These are phyloP conservation scores for Fusarium clavum DNA, from an alignment of 2,329 filamentous ascomycete species.

Conservation along the genomic window DNA sequence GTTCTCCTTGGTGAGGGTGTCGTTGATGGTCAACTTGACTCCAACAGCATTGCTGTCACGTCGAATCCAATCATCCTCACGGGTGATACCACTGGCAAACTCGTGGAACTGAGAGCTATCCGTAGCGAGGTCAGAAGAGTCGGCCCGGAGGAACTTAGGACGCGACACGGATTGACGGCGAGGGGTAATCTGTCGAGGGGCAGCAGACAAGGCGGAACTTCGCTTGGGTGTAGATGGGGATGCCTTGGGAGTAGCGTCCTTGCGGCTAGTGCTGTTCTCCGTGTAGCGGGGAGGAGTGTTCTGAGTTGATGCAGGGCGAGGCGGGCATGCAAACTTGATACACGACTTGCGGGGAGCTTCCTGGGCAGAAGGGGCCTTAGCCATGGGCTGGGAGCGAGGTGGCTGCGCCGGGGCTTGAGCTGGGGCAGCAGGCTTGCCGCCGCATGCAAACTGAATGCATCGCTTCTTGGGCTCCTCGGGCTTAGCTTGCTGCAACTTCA, in stretches of 20 bases:
- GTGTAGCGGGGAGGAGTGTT: constrained; percentile 51
- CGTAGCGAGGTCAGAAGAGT: constrained; percentile 61
- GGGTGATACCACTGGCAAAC: constrained; percentile 84
- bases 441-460: constrained; percentile 92
- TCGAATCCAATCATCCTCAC: constrained; percentile 91
- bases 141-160: constrained; percentile 63
- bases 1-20: constrained; percentile 91
- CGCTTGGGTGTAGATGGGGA: constrained; percentile 51
- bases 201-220: constrained; percentile 40
- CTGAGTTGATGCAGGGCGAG: constrained; percentile 60
- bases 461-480: constrained; percentile 76
- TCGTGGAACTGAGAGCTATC: constrained; percentile 83
- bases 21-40: constrained; percentile 84
- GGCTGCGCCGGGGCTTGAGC: constrained; percentile 36
- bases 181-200: constrained; percentile 44
- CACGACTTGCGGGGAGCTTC: constrained; percentile 66
- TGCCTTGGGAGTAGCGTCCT: constrained; percentile 30
- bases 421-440: constrained; percentile 67
- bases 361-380: constrained; percentile 51
- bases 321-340: constrained; percentile 82
- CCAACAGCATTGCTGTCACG: constrained; percentile 73
- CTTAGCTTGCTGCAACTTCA: constrained; percentile 34
- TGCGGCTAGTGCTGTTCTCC: constrained; percentile 6
- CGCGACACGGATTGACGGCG: constrained; percentile 44
- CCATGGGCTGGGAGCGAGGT: constrained; percentile 51